Evolutionary conservation across 306 rosid species (phyloP).

Genomic region (Echinosophora koreensis): DNA sequence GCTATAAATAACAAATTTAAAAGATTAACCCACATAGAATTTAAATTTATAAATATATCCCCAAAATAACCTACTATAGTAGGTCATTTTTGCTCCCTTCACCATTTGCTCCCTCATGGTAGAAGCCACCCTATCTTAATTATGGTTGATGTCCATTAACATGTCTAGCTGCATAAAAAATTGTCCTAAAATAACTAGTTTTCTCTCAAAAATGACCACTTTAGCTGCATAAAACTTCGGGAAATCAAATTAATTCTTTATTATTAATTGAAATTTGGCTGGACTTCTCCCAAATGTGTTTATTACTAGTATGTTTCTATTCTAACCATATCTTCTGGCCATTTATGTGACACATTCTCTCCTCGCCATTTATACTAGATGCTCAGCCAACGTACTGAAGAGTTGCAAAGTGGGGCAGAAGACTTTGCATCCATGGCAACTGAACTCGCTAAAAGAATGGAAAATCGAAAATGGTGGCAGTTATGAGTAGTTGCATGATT

Average conservation of each 20-base stretch:
- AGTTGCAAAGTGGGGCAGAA: constrained; percentile 76
- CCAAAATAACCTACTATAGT: too few species aligned
- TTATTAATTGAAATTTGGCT: constrained; percentile 25
- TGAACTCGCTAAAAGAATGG: constrained; percentile 82
- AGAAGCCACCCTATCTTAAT: constrained; percentile 40
- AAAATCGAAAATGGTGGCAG: constrained; percentile 97
- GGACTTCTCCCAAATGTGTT: constrained; percentile 21
- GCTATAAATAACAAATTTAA: too few species aligned
- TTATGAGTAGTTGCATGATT: constrained; percentile 52
- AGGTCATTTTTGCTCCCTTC: too few species aligned
- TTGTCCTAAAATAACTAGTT: neutral
- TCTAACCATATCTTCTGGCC: constrained; percentile 34
- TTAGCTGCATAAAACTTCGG: too few species aligned
- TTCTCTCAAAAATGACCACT: neutral
- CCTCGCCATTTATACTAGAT: constrained; percentile 52
- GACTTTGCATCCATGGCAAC: constrained; percentile 85
- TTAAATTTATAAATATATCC: too few species aligned
- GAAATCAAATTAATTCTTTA: neutral
- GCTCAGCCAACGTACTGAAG: constrained; percentile 70
- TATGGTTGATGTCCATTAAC: constrained; percentile 33
- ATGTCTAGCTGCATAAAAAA: constrained; percentile 1
- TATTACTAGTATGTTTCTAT: constrained; percentile 10
- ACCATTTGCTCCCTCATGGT: too few species aligned
- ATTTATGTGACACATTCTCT: neutral
- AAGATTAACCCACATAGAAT: too few species aligned